Conservation (phyloP, 495 filamentous ascomycete genomes). For the Durotheca rogersii region DNA sequence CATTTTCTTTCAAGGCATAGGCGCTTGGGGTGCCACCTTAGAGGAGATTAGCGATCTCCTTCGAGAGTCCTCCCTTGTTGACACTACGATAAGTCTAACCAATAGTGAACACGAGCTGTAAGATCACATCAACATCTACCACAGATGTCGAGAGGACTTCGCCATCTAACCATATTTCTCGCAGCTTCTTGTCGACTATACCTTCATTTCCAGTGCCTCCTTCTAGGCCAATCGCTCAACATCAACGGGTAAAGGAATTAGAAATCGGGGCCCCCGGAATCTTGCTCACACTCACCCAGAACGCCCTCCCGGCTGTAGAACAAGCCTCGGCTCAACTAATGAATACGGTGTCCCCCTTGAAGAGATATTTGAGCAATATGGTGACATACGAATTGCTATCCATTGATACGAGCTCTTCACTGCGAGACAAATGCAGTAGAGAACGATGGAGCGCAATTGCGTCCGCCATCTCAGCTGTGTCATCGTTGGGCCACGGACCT, state of each 20-base stretch:
- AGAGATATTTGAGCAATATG: slow-evolving; percentile 9
- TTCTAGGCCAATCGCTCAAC: too few species aligned
- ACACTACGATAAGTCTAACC: slow-evolving; percentile 14
- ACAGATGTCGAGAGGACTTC: too few species aligned
- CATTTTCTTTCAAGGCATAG: slow-evolving; percentile 18
- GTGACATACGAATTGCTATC: slow-evolving; percentile 14
- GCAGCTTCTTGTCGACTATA: slow-evolving; percentile 12
- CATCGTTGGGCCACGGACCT: slow-evolving; percentile 6
- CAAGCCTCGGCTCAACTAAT: background rate
- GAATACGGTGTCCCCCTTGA: slow-evolving; percentile 1
- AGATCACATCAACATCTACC: slow-evolving; percentile 6
- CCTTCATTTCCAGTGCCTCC: slow-evolving; percentile 5
- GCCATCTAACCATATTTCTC: too few species aligned
- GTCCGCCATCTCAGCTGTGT: background rate
- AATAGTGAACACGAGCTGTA: slow-evolving; percentile 17
- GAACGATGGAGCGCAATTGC: background rate
- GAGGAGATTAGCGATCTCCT: slow-evolving; percentile 24
- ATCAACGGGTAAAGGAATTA: too few species aligned
- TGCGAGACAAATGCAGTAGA: too few species aligned
- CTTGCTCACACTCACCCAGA: too few species aligned
- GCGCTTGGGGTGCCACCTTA: slow-evolving; percentile 14
- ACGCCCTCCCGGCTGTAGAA: slow-evolving; percentile 1
- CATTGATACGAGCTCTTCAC: too few species aligned
- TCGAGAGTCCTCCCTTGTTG: slow-evolving; percentile 19
- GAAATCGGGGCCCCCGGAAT: too few species aligned